Conservation (phyloP, 2,329 filamentous ascomycete species). For the Arthrobotrys conoides region DNA sequence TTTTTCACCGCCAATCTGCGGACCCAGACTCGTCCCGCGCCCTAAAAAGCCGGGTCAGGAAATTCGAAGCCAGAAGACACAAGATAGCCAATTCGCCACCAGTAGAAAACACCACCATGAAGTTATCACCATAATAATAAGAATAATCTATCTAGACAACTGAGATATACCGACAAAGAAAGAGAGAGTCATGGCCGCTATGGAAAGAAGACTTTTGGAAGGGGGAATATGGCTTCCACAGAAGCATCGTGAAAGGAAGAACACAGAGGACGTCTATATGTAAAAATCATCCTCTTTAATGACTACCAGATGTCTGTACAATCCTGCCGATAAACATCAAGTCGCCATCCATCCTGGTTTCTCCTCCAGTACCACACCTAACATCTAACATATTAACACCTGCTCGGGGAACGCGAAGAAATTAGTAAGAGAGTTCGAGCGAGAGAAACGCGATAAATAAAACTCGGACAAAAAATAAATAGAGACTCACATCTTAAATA, state of each 20-base stretch:
- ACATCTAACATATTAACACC: slow-evolving; percentile 27
- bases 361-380: slow-evolving; percentile 1
- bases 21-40: slow-evolving; percentile 14
- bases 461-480: background rate
- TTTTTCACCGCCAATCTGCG: slow-evolving; percentile 1
- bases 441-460: background rate
- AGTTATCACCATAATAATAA: slow-evolving; percentile 15
- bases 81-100: slow-evolving; percentile 24
- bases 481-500: slow-evolving; percentile 74
- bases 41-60: slow-evolving; percentile 28
- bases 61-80: slow-evolving; percentile 23
- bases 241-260: slow-evolving; percentile 8
- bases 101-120: slow-evolving; percentile 6
- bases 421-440: slow-evolving; percentile 9
- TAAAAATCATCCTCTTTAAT: slow-evolving; percentile 24
- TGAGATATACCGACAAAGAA: slow-evolving; percentile 21
- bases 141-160: slow-evolving; percentile 27
- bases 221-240: slow-evolving; percentile 4
- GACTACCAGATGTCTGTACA: slow-evolving; percentile 20
- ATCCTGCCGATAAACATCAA: slow-evolving; percentile 31
- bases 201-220: slow-evolving; percentile 26
- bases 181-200: slow-evolving; percentile 16
- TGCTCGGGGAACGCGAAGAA: slow-evolving; percentile 5
- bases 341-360: background rate
- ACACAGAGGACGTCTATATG: background rate